Evolutionary conservation across 345 rosid species (phyloP).

Genomic region (Fremontodendron californicum): DNA sequence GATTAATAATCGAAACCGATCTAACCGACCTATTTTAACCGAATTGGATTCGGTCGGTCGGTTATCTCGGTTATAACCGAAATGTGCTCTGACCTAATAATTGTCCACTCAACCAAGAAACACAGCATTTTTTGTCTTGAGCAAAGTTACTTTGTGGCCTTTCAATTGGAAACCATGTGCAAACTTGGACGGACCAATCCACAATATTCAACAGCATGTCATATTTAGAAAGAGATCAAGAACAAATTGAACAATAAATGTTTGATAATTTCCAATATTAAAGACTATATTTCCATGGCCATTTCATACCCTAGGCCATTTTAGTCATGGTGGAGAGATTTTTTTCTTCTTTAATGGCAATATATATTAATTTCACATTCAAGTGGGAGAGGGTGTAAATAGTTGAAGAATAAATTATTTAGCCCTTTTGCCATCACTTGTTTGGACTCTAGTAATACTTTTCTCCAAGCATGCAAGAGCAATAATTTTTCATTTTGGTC

Average conservation of each 20-base stretch:
- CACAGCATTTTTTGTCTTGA: too few species aligned
- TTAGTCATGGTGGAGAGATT: neutral
- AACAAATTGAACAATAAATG: neutral
- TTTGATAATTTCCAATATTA: neutral
- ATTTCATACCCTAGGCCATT: neutral
- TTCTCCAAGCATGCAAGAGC: neutral
- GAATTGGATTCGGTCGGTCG: too few species aligned
- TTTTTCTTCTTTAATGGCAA: neutral
- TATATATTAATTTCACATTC: neutral
- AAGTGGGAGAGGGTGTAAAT: neutral
- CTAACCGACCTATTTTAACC: too few species aligned
- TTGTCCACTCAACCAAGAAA: too few species aligned
- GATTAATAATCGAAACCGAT: too few species aligned
- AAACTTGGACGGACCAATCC: neutral
- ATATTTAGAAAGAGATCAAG: neutral
- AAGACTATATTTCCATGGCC: neutral
- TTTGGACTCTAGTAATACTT: neutral
- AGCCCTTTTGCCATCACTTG: neutral
- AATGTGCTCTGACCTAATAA: too few species aligned
- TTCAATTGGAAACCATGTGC: neutral
- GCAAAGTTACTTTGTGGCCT: neutral
- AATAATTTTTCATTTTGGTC: too few species aligned
- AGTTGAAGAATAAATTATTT: neutral
- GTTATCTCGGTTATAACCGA: too few species aligned
- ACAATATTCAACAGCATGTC: neutral